Percentiles rank a stretch among this genome's conserved stretches.
phyloP scores from a whole-genome alignment of 345 rosid genomes.

The Camelina neglecta region DNA sequence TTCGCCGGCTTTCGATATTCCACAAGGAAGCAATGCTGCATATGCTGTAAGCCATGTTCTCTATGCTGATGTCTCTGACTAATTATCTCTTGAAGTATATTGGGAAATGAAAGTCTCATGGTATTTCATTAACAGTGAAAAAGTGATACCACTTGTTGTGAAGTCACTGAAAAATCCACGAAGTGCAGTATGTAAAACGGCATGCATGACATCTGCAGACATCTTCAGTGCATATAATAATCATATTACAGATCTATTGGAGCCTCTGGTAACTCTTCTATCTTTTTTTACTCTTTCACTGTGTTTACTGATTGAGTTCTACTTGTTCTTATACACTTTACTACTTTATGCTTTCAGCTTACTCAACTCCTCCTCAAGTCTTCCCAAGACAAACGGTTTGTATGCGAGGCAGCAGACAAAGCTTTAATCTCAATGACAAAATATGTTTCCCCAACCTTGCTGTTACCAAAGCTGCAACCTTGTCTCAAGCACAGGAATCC shows the following conservation, averaged over 20 bases:
- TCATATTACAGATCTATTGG: constrained; percentile 70
- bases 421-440: constrained; percentile 82
- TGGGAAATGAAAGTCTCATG: constrained; percentile 25
- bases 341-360: constrained; percentile 57
- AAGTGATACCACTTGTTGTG: constrained; percentile 74
- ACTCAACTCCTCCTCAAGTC: constrained; percentile 93
- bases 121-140: constrained; percentile 53
- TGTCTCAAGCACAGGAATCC: constrained; percentile 84
- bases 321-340: constrained; percentile 28
- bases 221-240: constrained; percentile 75
- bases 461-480: constrained; percentile 71
- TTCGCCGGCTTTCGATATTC: constrained; percentile 74
- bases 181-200: constrained; percentile 96
- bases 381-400: constrained; percentile 94
- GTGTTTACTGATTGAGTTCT: background rate
- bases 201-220: constrained; percentile 90
- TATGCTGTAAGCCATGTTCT: constrained; percentile 66
- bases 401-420: constrained; percentile 95
- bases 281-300: background rate
- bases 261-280: constrained; percentile 65
- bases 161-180: constrained; percentile 96
- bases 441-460: constrained; percentile 74
- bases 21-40: constrained; percentile 69
- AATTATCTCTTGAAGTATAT: constrained; percentile 5
- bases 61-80: background rate